A percentile compares a stretch with the other conserved stretches of the same genome.
Evolutionary conservation across 495 filamentous ascomycete species (phyloP).

Genomic region (Trichoderma erinaceum): DNA sequence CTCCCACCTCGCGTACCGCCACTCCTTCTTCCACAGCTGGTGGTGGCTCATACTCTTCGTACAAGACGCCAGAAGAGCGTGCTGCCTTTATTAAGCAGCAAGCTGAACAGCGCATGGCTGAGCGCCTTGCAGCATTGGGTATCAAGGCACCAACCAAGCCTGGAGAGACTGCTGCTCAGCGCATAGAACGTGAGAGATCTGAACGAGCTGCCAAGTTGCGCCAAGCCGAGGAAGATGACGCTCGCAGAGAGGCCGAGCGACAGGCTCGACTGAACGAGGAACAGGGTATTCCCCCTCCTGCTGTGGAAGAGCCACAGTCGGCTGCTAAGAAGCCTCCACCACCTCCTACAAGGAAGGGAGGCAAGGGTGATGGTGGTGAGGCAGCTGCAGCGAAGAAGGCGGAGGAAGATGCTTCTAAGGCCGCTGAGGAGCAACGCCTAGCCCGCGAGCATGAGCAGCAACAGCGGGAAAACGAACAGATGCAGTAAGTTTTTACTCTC

Average conservation of each 20-base stretch:
- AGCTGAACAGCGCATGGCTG: slow-evolving; percentile 96
- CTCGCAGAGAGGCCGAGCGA: slow-evolving; percentile 79
- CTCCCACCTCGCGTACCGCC: slow-evolving; percentile 37
- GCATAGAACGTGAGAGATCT: slow-evolving; percentile 79
- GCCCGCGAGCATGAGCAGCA: slow-evolving; percentile 72
- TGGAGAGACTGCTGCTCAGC: slow-evolving; percentile 73
- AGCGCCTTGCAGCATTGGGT: slow-evolving; percentile 87
- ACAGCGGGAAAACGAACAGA: slow-evolving; percentile 61
- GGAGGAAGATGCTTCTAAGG: slow-evolving; percentile 48
- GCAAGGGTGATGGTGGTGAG: slow-evolving; percentile 54
- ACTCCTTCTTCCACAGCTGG: slow-evolving; percentile 38
- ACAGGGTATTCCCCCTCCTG: slow-evolving; percentile 56
- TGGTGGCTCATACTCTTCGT: slow-evolving; percentile 63
- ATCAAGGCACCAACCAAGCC: slow-evolving; percentile 69
- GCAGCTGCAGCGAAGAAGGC: slow-evolving; percentile 23
- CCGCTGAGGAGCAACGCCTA: slow-evolving; percentile 48
- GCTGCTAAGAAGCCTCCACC: slow-evolving; percentile 77
- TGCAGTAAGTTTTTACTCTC: slow-evolving; percentile 67
- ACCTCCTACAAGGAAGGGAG: slow-evolving; percentile 70
- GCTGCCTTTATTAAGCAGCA: slow-evolving; percentile 96
- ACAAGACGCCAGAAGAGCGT: slow-evolving; percentile 84
- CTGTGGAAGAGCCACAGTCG: slow-evolving; percentile 41
- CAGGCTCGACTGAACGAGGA: slow-evolving; percentile 83
- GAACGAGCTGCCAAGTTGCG: slow-evolving; percentile 79
- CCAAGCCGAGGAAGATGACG: slow-evolving; percentile 92